These are phyloP conservation scores for Coprinellus micaceus DNA, from an alignment of 768 basidiomycete species.

Conservation along the genomic window DNA sequence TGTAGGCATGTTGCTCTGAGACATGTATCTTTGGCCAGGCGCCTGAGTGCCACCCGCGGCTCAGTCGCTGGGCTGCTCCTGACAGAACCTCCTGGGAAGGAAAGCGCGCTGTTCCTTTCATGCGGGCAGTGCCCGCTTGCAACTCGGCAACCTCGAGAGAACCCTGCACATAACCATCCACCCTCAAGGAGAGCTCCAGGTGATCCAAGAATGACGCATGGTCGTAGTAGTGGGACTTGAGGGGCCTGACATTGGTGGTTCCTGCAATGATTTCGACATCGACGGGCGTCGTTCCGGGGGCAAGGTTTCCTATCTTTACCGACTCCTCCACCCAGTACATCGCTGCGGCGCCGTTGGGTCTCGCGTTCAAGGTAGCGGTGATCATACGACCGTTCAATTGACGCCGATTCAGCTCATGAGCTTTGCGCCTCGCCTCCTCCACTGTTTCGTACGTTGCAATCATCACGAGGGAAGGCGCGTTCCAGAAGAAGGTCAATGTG, in stretches of 20 bases:
- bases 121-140: neutral
- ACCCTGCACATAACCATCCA: neutral
- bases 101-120: constrained; percentile 42
- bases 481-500: constrained; percentile 49
- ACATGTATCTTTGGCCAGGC: constrained; percentile 31
- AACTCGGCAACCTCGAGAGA: neutral
- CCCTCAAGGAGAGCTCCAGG: neutral
- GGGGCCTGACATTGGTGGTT: neutral
- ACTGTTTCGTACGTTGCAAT: constrained; percentile 40
- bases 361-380: constrained; percentile 41
- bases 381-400: constrained; percentile 41
- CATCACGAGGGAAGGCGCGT: constrained; percentile 40
- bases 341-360: constrained; percentile 26
- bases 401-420: constrained; percentile 32
- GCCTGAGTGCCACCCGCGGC: constrained; percentile 19
- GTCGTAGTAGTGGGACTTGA: constrained; percentile 7
- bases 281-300: neutral
- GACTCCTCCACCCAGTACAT: neutral
- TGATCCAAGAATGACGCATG: neutral
- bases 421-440: constrained; percentile 31
- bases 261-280: constrained; percentile 4
- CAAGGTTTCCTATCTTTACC: constrained; percentile 10
- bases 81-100: constrained; percentile 47
- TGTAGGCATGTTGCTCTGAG: constrained; percentile 49
- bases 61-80: constrained; percentile 33